Evolutionary conservation across 2,329 filamentous ascomycete genomes (phyloP).

Genomic region (Diplodia intermedia): DNA sequence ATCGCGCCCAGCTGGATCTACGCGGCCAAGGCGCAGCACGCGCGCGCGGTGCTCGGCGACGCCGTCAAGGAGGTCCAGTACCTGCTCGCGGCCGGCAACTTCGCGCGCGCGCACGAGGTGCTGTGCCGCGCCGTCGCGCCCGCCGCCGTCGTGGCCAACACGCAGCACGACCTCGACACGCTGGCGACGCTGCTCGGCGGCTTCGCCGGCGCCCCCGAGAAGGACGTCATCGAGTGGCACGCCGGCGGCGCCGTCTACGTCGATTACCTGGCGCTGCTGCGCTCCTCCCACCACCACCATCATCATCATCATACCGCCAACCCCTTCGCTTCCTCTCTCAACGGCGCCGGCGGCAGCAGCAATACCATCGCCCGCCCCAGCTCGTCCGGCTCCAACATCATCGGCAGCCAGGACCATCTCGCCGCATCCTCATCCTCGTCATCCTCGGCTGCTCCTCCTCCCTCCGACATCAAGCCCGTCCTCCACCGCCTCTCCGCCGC

Average conservation of each 20-base stretch:
- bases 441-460: no score
- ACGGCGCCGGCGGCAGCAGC: neutral
- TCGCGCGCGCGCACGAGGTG: constrained; percentile 82
- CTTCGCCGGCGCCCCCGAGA: constrained; percentile 58
- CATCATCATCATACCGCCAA: constrained; percentile 40
- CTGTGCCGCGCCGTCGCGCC: constrained; percentile 84
- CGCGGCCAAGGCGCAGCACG: constrained; percentile 83
- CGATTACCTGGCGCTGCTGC: constrained; percentile 62
- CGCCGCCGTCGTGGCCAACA: constrained; percentile 68
- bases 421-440: neutral
- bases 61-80: constrained; percentile 76
- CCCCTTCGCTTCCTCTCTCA: constrained; percentile 37
- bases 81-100: constrained; percentile 77
- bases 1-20: constrained; percentile 83
- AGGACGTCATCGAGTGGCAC: constrained; percentile 67
- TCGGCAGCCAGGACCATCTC: neutral
- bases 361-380: constrained; percentile 28
- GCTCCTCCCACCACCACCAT: constrained; percentile 35
- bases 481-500: constrained; percentile 47
- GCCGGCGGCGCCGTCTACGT: constrained; percentile 81
- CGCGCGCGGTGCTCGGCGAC: constrained; percentile 74
- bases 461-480: neutral
- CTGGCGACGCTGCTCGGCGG: constrained; percentile 73
- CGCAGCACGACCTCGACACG: constrained; percentile 74
- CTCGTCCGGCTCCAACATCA: constrained; percentile 31